Conservation (phyloP, 805 yeast genomes). For the Wickerhamiella hasegawae region DNA sequence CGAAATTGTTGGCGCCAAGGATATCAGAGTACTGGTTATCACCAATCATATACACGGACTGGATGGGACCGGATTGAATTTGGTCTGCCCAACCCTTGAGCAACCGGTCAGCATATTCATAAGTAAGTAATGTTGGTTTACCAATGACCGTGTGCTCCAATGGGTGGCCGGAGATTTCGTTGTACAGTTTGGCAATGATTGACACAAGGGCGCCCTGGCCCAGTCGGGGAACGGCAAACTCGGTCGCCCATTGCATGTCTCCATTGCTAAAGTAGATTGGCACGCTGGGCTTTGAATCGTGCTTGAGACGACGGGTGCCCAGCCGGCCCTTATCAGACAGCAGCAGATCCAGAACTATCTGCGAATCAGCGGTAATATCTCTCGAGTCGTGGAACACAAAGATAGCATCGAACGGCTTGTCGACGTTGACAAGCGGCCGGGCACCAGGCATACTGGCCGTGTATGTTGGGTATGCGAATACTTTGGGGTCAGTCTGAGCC, state of each 20-base stretch:
- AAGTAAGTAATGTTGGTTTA: constrained; percentile 79
- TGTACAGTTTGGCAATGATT: constrained; percentile 68
- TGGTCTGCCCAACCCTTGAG: constrained; percentile 42
- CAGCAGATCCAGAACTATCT: constrained; percentile 67
- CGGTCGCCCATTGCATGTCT: constrained; percentile 88
- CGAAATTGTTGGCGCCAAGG: constrained; percentile 69
- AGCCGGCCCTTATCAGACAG: constrained; percentile 63
- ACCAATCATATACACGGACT: constrained; percentile 82
- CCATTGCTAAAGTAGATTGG: constrained; percentile 78
- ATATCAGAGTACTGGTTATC: constrained; percentile 94
- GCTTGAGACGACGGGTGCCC: constrained; percentile 42
- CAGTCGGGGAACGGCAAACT: constrained; percentile 63
- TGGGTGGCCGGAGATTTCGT: constrained; percentile 72
- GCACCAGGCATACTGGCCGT: constrained; percentile 52
- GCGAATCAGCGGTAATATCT: constrained; percentile 74
- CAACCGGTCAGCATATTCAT: constrained; percentile 67
- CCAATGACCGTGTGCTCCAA: constrained; percentile 72
- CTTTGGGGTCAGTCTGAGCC: constrained; percentile 75
- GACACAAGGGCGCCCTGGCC: constrained; percentile 94
- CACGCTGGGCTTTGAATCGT: constrained; percentile 59
- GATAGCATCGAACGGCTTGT: constrained; percentile 59
- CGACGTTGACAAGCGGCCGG: constrained; percentile 40
- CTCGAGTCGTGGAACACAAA: constrained; percentile 83
- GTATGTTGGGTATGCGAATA: constrained; percentile 65
- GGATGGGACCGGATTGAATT: constrained; percentile 16